phyloP scores from a whole-genome alignment of 257 asterid genomes.

The Cordia subcordata region DNA sequence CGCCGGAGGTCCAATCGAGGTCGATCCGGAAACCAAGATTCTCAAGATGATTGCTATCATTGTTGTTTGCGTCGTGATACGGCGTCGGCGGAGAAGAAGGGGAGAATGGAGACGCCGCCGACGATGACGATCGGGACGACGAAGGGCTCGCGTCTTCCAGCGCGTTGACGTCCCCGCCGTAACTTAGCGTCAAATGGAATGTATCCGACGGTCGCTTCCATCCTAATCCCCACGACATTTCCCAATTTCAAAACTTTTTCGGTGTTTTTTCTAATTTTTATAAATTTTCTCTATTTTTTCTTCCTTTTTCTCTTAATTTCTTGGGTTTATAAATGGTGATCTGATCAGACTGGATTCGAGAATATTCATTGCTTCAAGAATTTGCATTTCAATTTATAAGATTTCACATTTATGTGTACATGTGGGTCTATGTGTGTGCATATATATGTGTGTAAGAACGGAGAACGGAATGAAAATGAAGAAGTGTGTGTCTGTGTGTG shows the following conservation, averaged over 20 bases:
- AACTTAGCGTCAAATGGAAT: slow-evolving; percentile 79
- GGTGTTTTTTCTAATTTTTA: background rate
- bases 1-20: slow-evolving; percentile 83
- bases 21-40: slow-evolving; percentile 62
- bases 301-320: too few relatives aligned
- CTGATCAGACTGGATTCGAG: background rate
- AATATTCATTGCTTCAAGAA: background rate
- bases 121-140: slow-evolving; percentile 53
- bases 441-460: background rate
- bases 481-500: background rate
- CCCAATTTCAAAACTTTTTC: too few relatives aligned
- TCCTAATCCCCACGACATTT: slow-evolving; percentile 97
- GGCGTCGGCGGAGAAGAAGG: slow-evolving; percentile 40
- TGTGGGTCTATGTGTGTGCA: background rate
- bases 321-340: background rate
- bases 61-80: slow-evolving; percentile 34
- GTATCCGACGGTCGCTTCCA: slow-evolving; percentile 93
- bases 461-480: background rate
- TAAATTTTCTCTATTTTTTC: too few relatives aligned
- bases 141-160: slow-evolving; percentile 62
- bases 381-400: background rate
- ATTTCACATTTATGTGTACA: background rate
- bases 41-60: slow-evolving; percentile 10
- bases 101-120: slow-evolving; percentile 39
- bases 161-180: slow-evolving; percentile 65